Evolutionary conservation across 176 grass and related monocot genomes (phyloP), one percentile per base, ranked within the genome.

Genomic region (Juncus effusus): DNA sequence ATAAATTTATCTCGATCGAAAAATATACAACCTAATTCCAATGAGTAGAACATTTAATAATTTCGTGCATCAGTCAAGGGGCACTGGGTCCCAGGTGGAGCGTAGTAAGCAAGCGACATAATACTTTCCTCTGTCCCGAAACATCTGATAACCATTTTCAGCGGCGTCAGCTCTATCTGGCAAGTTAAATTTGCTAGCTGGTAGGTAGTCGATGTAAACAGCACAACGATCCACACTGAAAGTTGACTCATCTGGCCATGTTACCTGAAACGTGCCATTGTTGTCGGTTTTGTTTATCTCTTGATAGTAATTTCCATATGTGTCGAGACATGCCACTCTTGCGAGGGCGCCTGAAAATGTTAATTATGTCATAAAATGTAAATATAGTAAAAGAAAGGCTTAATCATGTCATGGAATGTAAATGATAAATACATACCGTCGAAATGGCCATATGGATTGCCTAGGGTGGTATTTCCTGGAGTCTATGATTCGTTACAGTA

Each of bases 251-350:
- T 69, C 65, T 8, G 50, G 0, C 50, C 65, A 69, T 39, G 2
- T 55, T 2, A 69, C 2, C 36, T 69, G 55, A 51, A 69, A 69
- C 51, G 40, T 54, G 28, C 65, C 65, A 1, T 4, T 11, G 4
- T 28, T 2, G 15, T 38, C 7, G 40, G 36, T 69, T 2, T 6
- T 51, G 65, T 28, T 16, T 16, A 4, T 7, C 5, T 13, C 3
- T 15, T 47, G 55, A 13, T 39, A 14, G 36, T 38, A 13, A 1
- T 56, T 69, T 36, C 49, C 14, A 36, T 54, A 5, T 55, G 38
- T 69, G 65, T 69, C 50, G 35, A 69, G 40, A 37, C 45, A 69
- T 10, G 65, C 38, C 35, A 69, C 65, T 69, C 65, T 47, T 54
- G 55, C 65, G 16, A 69, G 5, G 40, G 12, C 49, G 40, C 13